Evolutionary conservation across 2,329 filamentous ascomycete species (phyloP).

Genomic region (Ophiostoma novo-ulmi): DNA sequence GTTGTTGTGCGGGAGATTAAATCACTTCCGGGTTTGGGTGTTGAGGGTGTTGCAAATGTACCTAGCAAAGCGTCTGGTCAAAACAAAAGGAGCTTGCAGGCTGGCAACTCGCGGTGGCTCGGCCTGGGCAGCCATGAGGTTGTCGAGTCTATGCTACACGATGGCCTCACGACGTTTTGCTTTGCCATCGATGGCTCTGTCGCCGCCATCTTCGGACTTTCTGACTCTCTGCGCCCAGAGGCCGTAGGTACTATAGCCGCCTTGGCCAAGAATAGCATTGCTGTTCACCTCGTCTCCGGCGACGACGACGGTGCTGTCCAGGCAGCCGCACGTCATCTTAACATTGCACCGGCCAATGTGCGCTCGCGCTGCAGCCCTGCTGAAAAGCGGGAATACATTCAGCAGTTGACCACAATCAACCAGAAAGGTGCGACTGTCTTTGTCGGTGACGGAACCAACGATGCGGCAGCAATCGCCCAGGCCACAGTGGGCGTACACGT

Average conservation of each 20-base stretch:
- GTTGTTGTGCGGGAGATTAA: neutral
- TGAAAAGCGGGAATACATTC: conserved; percentile 43
- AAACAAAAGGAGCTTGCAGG: neutral
- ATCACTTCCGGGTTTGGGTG: neutral
- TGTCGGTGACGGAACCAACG: conserved; percentile 74
- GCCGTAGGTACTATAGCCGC: neutral
- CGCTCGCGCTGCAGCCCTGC: conserved; percentile 42
- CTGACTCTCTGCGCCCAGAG: neutral
- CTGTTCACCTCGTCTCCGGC: neutral
- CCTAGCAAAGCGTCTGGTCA: no score
- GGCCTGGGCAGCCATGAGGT: neutral
- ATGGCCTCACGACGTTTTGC: neutral
- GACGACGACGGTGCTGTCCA: conserved; percentile 29
- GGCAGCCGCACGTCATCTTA: conserved; percentile 43
- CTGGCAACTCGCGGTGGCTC: neutral
- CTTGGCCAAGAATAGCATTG: neutral
- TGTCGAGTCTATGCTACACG: neutral
- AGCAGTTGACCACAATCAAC: neutral
- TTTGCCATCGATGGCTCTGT: neutral
- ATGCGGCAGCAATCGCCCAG: conserved; percentile 65
- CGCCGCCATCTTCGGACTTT: neutral
- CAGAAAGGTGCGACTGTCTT: conserved; percentile 46
- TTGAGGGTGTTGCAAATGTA: neutral
- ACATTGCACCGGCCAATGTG: conserved; percentile 38
- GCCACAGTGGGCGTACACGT: conserved; percentile 69